Evolutionary conservation across 225 moss, liverwort and hornwort genomes (phyloP).

Genomic region (Neckera pumila): DNA sequence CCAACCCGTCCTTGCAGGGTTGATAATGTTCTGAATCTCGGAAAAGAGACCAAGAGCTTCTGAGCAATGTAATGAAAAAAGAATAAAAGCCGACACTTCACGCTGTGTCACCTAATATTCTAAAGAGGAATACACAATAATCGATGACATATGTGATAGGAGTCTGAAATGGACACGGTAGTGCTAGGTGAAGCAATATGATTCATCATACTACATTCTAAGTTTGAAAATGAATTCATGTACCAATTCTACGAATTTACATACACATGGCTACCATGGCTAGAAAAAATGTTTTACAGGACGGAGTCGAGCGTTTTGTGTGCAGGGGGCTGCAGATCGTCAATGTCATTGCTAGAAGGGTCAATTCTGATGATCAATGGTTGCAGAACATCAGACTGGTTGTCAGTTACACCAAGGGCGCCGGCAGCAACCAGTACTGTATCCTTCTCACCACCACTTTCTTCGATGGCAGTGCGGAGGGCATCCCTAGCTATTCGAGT

Average conservation of each 20-base stretch:
- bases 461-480: slow-evolving; percentile 32
- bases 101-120: not conserved
- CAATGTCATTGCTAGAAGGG: not conserved
- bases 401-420: not conserved
- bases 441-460: slow-evolving; percentile 10
- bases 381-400: slow-evolving; percentile 7
- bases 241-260: not conserved
- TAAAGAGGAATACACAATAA: not conserved
- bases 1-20: no score
- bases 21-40: not conserved
- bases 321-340: not conserved
- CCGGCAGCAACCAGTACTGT: not conserved
- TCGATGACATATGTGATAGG: not conserved
- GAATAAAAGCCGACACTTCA: not conserved
- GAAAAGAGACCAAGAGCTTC: not conserved
- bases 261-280: not conserved
- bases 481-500: slow-evolving; percentile 39
- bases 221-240: not conserved
- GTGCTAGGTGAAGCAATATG: not conserved
- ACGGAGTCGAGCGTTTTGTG: slow-evolving; percentile 9
- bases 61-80: no score
- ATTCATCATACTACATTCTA: not conserved
- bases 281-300: not conserved
- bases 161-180: not conserved
- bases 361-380: slow-evolving; percentile 31